A percentile compares a stretch with the other conserved stretches of the same genome.
Evolutionary conservation across 768 basidiomycete genomes (phyloP).

Genomic region (Cystofilobasidium macerans): DNA sequence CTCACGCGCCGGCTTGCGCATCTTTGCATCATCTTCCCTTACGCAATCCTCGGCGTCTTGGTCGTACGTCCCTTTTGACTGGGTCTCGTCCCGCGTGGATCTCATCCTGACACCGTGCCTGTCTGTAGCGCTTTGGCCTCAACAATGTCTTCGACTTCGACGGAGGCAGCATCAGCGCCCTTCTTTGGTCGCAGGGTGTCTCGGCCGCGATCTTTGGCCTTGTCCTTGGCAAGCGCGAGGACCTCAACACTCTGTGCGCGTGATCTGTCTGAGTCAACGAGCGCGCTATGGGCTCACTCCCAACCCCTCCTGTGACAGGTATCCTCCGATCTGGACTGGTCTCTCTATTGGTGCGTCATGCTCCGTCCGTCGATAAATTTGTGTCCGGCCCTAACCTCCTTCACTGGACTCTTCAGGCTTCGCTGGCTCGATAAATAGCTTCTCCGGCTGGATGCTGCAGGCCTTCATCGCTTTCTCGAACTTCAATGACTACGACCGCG

Average conservation of each 20-base stretch:
- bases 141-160: background rate
- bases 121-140: slow-evolving; percentile 6
- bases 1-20: slow-evolving; percentile 16
- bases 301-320: background rate
- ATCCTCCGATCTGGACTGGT: slow-evolving; percentile 22
- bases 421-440: slow-evolving; percentile 22
- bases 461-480: slow-evolving; percentile 20
- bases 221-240: slow-evolving; percentile 13
- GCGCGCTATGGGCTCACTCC: no score
- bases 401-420: slow-evolving; percentile 2
- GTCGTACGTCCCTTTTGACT: slow-evolving; percentile 7
- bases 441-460: slow-evolving; percentile 21
- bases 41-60: slow-evolving; percentile 16
- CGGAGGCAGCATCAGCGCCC: slow-evolving; percentile 3
- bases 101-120: no score
- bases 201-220: slow-evolving; percentile 15
- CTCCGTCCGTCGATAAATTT: background rate
- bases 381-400: background rate
- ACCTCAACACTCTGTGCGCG: slow-evolving; percentile 12
- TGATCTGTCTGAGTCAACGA: background rate
- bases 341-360: slow-evolving; percentile 11
- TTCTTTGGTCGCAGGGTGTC: slow-evolving; percentile 19
- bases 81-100: no score
- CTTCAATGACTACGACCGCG: slow-evolving; percentile 1
- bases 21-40: slow-evolving; percentile 17